Evolutionary conservation across 768 basidiomycete species (phyloP), one percentile per base, ranked within the genome.

Genomic region (Lactifluus rugatus): DNA sequence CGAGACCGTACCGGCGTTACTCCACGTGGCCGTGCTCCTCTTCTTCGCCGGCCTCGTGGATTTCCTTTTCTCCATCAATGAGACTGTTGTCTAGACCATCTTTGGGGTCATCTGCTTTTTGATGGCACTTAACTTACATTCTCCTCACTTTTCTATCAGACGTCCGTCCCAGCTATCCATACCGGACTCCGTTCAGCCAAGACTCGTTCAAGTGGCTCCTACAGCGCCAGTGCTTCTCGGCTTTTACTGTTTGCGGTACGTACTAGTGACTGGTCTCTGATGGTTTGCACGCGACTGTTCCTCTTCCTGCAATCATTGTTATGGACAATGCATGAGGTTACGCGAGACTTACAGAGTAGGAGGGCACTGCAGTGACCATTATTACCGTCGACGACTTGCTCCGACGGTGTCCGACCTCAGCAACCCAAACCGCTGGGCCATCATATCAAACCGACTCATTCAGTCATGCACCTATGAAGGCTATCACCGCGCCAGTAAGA

Each of bases 61-160:
- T 13, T 59, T 57, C 25, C 54, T 59, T 16, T 59, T 59, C 46
- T 44, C 58, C 31, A 26, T 57, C 54, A 32, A 49, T 9, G 19
- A 1, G 5, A 31, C 11, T 3, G 58, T 57, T 19, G 58, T 23
- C 0, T 19, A 25, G 9, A 16, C n/a, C 21, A 31, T 59, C 16
- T 11, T 49, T 8, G n/a, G n/a, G n/a, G n/a, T n/a, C n/a, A n/a
- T n/a, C n/a, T n/a, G n/a, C n/a, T n/a, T n/a, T n/a, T n/a, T n/a
- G 47, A 17, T 7, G 37, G 26, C 39, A 7, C 2, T 42, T 59
- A 13, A 25, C 45, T n/a, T n/a, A n/a, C n/a, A n/a, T n/a, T n/a
- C n/a, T n/a, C n/a, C n/a, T n/a, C n/a, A n/a, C n/a, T n/a, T n/a
- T n/a, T n/a, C n/a, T n/a, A n/a, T 47, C 54, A 0, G 25, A 55